Percentiles rank a stretch among this genome's conserved stretches.
These are phyloP conservation scores for Phtheirospermum japonicum DNA, from an alignment of 257 asterid genomes.

Conservation along the genomic window DNA sequence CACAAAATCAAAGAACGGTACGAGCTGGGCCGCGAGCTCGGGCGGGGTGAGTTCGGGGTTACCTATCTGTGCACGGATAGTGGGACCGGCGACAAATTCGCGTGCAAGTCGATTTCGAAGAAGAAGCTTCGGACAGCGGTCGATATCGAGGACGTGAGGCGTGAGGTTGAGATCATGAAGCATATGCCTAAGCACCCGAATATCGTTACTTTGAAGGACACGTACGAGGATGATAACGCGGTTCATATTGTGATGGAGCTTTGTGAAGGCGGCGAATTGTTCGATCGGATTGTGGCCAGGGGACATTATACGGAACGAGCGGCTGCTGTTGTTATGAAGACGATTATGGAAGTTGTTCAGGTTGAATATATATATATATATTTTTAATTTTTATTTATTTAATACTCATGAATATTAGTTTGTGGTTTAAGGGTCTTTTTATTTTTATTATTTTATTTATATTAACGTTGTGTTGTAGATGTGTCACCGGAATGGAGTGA, in stretches of 20 bases:
- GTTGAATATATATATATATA: constrained; percentile 31
- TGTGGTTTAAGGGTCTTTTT: background rate
- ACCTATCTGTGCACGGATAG: constrained; percentile 54
- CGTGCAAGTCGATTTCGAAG: constrained; percentile 64
- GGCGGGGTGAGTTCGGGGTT: constrained; percentile 71
- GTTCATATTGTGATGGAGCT: constrained; percentile 63
- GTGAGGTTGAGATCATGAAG: constrained; percentile 65
- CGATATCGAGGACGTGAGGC: constrained; percentile 60
- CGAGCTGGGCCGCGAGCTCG: constrained; percentile 61
- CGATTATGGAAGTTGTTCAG: constrained; percentile 68
- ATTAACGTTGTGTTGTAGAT: constrained; percentile 35
- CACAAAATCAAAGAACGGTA: constrained; percentile 40
- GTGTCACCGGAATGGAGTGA: constrained; percentile 59
- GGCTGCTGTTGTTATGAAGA: constrained; percentile 51
- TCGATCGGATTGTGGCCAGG: constrained; percentile 58
- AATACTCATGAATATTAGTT: too few relatives aligned
- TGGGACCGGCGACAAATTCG: constrained; percentile 41
- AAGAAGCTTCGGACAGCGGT: constrained; percentile 49
- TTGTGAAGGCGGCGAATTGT: constrained; percentile 59
- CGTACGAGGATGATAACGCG: constrained; percentile 57
- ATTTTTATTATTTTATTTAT: background rate
- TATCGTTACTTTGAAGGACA: constrained; percentile 49
- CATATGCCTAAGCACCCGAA: constrained; percentile 53
- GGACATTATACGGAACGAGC: constrained; percentile 64
- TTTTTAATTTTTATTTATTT: too few relatives aligned